These are phyloP conservation scores for Rhodomyrtus tomentosa DNA, from an alignment of 345 rosid species.

Conservation along the genomic window DNA sequence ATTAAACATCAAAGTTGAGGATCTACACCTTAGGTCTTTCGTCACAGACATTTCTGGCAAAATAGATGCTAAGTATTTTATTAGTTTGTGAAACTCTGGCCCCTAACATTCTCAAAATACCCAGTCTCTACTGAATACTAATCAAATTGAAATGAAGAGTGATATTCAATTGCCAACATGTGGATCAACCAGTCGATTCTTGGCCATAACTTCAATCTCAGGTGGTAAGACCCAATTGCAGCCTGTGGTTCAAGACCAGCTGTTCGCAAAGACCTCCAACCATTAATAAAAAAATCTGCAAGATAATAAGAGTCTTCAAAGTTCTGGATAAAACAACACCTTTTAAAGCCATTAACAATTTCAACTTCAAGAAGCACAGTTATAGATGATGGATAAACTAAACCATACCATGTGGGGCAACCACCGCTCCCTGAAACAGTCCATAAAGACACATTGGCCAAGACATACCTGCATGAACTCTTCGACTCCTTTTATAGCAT, in stretches of 20 bases:
- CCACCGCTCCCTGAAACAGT: not conserved
- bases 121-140: conserved; percentile 30
- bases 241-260: conserved; percentile 26
- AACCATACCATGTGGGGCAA: not conserved
- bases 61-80: conserved; percentile 26
- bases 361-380: no score
- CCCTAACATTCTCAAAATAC: conserved; percentile 17
- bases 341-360: not conserved
- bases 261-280: conserved; percentile 20
- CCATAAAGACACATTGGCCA: no score
- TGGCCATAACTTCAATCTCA: conserved; percentile 23
- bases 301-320: not conserved
- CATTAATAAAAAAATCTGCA: conserved; percentile 22
- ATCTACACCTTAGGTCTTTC: no score
- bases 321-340: fast-evolving
- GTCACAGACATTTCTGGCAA: no score
- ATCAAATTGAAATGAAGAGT: conserved; percentile 28
- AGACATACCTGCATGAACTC: conserved; percentile 29
- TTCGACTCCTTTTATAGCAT: not conserved
- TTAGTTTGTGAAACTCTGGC: conserved; percentile 18
- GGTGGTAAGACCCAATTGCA: conserved; percentile 38
- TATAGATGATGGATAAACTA: no score
- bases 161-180: conserved; percentile 25
- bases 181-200: conserved; percentile 31
- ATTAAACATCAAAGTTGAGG: no score